Conservation (phyloP, 2,329 filamentous ascomycete genomes). For the Botrytis cinerea region DNA sequence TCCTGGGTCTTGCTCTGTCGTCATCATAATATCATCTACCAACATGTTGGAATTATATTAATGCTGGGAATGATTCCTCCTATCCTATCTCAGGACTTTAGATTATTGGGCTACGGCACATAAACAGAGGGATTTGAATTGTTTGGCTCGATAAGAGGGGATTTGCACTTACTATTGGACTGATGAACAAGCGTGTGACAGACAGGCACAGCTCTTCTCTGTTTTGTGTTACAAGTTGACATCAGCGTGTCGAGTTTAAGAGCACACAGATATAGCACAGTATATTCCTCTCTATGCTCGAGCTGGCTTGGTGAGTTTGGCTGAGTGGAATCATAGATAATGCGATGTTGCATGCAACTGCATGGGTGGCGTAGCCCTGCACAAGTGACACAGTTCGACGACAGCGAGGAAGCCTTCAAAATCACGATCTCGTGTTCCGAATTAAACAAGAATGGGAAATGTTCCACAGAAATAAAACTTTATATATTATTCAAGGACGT, state of each 20-base stretch:
- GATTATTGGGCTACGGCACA: neutral
- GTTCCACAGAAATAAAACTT: neutral
- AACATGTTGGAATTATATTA: neutral
- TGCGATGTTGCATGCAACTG: neutral
- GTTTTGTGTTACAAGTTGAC: neutral
- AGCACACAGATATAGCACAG: neutral
- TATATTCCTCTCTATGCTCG: neutral
- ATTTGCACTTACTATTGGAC: neutral
- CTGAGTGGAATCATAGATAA: neutral
- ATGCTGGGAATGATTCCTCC: neutral
- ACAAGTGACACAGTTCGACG: neutral
- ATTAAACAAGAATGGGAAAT: neutral
- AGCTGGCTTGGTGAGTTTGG: neutral
- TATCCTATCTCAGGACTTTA: neutral
- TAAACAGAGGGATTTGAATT: neutral
- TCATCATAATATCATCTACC: neutral
- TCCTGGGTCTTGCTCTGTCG: neutral
- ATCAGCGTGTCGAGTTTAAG: neutral
- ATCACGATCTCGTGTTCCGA: neutral
- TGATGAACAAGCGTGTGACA: neutral
- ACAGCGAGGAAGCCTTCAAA: neutral
- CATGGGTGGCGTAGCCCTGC: neutral
- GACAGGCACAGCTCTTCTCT: neutral
- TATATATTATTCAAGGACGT: conserved; percentile 14
- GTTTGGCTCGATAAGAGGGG: too few relatives aligned